phyloP scores from a whole-genome alignment of 805 yeast species.

The Metschnikowia borealis region DNA sequence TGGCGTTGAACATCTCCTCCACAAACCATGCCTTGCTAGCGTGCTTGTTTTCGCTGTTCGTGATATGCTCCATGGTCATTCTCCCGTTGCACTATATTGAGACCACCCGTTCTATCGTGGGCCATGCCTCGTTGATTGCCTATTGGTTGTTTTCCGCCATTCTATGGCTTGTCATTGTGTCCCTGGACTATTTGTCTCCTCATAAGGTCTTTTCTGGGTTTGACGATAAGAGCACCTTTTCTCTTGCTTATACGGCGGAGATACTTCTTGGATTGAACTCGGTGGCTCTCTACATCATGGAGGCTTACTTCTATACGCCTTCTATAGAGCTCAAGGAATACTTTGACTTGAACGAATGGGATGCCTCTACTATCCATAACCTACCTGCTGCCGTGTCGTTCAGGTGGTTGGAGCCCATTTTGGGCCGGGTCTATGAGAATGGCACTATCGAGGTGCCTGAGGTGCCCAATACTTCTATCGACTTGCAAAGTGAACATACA shows the following conservation, averaged over 20 bases:
- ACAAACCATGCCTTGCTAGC: not conserved
- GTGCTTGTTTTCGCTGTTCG: conserved; percentile 9
- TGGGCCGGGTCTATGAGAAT: conserved; percentile 22
- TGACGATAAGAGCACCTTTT: conserved; percentile 5
- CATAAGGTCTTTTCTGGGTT: conserved; percentile 15
- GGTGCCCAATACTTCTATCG: conserved; percentile 14
- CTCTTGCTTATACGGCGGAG: conserved; percentile 16
- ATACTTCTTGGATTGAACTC: conserved; percentile 12
- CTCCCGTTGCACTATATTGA: conserved; percentile 25
- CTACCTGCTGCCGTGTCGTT: conserved; percentile 23
- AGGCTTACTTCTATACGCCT: conserved; percentile 20
- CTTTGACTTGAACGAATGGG: conserved; percentile 26
- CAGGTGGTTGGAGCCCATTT: conserved; percentile 26
- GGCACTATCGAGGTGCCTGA: conserved; percentile 21
- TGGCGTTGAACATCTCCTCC: conserved; percentile 6
- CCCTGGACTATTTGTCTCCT: conserved; percentile 21
- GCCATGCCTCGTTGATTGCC: conserved; percentile 21
- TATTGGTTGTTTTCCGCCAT: conserved; percentile 21
- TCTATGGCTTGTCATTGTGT: conserved; percentile 9
- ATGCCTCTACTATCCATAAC: conserved; percentile 19
- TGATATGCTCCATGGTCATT: conserved; percentile 11
- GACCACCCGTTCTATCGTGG: conserved; percentile 20
- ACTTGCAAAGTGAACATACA: conserved; percentile 12
- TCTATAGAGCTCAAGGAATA: conserved; percentile 20
- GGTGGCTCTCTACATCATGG: conserved; percentile 15